Conservation (phyloP, 2,329 filamentous ascomycete species). For the Claviceps sp. region DNA sequence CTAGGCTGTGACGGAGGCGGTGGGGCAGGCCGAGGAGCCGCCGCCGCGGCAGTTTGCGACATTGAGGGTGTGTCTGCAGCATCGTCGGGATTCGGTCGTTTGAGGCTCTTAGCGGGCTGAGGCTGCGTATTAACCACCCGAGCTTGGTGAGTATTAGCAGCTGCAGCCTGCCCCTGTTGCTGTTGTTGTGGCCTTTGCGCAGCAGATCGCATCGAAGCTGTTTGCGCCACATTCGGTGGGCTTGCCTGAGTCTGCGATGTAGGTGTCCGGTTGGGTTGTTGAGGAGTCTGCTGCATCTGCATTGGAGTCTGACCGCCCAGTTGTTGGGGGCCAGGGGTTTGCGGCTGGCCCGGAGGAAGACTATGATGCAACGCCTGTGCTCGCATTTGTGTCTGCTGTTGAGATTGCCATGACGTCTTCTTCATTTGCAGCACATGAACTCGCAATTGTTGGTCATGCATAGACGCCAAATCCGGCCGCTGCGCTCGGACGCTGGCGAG, state of each 20-base stretch:
- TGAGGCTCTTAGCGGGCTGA: constrained; percentile 29
- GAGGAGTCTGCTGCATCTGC: constrained; percentile 34
- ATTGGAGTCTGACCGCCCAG: constrained; percentile 8
- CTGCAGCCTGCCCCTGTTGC: constrained; percentile 11
- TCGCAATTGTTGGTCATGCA: constrained; percentile 22
- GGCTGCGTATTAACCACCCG: constrained; percentile 11
- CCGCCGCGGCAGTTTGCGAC: constrained; percentile 9
- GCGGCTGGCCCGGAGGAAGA: constrained; percentile 10
- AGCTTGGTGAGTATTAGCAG: constrained; percentile 9
- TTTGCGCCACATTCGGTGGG: constrained; percentile 31
- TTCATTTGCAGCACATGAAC: constrained; percentile 20
- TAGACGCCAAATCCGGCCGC: constrained; percentile 13
- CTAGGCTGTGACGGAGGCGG: constrained; percentile 15
- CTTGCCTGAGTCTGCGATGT: constrained; percentile 26
- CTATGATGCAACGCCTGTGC: constrained; percentile 10
- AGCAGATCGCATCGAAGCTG: constrained; percentile 15
- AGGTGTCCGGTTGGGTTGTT: constrained; percentile 28
- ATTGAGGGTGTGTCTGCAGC: constrained; percentile 15
- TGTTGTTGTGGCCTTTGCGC: constrained; percentile 17
- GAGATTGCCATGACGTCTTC: constrained; percentile 18
- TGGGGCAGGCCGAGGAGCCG: constrained; percentile 9
- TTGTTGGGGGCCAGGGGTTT: constrained; percentile 10
- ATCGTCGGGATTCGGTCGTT: constrained; percentile 38
- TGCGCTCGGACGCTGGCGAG: constrained; percentile 18
- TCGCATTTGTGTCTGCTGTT: constrained; percentile 14